These are phyloP conservation scores for Pichia paraexigua DNA, from an alignment of 805 yeast species.

Conservation along the genomic window DNA sequence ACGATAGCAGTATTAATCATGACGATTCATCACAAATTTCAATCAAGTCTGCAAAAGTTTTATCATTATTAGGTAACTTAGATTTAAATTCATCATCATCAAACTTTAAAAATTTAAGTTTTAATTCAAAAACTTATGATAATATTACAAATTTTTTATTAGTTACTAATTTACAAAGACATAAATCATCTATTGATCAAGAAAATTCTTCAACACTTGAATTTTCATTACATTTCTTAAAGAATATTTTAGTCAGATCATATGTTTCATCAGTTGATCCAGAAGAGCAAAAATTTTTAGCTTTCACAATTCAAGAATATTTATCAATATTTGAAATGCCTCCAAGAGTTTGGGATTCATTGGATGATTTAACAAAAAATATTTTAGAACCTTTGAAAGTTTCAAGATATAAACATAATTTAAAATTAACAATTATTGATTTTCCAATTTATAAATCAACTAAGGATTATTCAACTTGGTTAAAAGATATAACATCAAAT, in stretches of 20 bases:
- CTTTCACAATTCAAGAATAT: conserved; percentile 84
- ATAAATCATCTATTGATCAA: conserved; percentile 55
- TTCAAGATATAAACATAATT: conserved; percentile 53
- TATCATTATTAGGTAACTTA: conserved; percentile 70
- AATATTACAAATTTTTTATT: conserved; percentile 11
- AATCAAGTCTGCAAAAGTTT: conserved; percentile 53
- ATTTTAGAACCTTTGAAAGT: conserved; percentile 68
- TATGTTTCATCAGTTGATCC: conserved; percentile 92
- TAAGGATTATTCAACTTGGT: conserved; percentile 62
- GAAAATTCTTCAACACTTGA: conserved; percentile 42
- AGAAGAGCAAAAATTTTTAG: conserved; percentile 69
- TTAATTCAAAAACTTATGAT: conserved; percentile 1
- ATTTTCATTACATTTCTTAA: conserved; percentile 59
- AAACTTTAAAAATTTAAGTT: background rate
- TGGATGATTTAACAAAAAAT: conserved; percentile 59
- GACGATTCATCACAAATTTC: conserved; percentile 35
- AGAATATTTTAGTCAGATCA: conserved; percentile 65
- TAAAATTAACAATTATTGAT: conserved; percentile 34
- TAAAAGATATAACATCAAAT: conserved; percentile 60
- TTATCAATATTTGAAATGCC: conserved; percentile 28
- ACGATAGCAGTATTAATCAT: background rate
- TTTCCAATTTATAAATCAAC: conserved; percentile 61
- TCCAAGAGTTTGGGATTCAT: conserved; percentile 42
- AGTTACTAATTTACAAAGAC: conserved; percentile 29
- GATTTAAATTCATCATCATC: conserved; percentile 31